Conservation (phyloP, 495 filamentous ascomycete genomes). For the Tuber melanosporum region DNA sequence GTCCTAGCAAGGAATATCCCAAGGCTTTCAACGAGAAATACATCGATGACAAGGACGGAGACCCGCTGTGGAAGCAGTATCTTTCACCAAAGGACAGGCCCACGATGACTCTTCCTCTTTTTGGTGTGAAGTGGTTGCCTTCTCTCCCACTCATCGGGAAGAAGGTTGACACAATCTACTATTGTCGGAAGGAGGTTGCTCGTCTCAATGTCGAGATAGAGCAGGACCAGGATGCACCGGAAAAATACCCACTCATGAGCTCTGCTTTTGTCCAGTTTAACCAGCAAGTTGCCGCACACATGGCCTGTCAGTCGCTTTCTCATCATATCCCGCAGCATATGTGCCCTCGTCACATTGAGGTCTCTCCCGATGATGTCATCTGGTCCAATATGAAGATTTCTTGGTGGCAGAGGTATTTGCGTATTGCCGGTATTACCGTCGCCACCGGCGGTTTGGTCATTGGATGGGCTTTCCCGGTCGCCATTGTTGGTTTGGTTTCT, state of each 20-base stretch:
- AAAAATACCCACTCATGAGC: constrained; percentile 89
- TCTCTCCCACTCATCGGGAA: constrained; percentile 71
- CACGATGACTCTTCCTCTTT: constrained; percentile 73
- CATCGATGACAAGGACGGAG: constrained; percentile 56
- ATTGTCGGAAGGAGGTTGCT: constrained; percentile 80
- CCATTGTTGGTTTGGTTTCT: constrained; percentile 74
- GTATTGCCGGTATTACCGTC: constrained; percentile 59
- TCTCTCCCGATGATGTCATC: constrained; percentile 86
- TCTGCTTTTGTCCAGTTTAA: constrained; percentile 99
- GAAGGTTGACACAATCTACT: constrained; percentile 93
- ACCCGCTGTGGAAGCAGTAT: constrained; percentile 76
- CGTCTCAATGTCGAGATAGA: constrained; percentile 90
- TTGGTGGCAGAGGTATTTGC: constrained; percentile 87
- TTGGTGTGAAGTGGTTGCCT: constrained; percentile 75
- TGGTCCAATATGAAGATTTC: constrained; percentile 98
- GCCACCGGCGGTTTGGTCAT: constrained; percentile 71
- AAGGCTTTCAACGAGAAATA: constrained; percentile 61
- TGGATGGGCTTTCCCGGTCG: constrained; percentile 86
- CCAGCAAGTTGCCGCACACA: constrained; percentile 92
- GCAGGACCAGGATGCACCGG: constrained; percentile 75
- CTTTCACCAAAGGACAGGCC: constrained; percentile 74
- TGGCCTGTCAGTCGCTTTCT: constrained; percentile 89
- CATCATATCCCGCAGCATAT: constrained; percentile 92
- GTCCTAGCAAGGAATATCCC: constrained; percentile 55
- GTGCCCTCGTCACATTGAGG: constrained; percentile 86